Percentiles rank a stretch among this genome's conserved stretches.
Evolutionary conservation across 768 basidiomycete genomes (phyloP).

Genomic region (Hypholoma sublateritium): DNA sequence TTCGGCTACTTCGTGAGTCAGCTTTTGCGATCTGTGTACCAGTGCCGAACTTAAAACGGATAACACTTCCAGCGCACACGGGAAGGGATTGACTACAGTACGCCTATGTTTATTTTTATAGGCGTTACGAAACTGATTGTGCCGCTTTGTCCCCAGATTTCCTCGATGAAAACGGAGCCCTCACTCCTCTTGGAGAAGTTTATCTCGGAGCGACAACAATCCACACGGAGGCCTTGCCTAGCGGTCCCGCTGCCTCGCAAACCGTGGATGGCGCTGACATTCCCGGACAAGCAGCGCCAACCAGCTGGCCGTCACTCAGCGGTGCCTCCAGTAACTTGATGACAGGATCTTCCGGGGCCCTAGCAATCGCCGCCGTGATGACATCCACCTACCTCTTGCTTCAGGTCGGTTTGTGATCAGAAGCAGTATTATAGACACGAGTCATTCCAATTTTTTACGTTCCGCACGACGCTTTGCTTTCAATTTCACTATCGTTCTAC

Average conservation of each 20-base stretch:
- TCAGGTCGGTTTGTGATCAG: background rate
- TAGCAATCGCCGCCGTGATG: background rate
- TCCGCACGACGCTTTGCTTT: too few relatives aligned
- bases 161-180: constrained; percentile 40
- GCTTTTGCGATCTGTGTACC: background rate
- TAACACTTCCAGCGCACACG: constrained; percentile 37
- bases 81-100: constrained; percentile 41
- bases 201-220: constrained; percentile 48
- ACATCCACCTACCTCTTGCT: background rate
- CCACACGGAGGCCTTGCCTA: constrained; percentile 34
- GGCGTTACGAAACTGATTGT: background rate
- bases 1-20: constrained; percentile 40
- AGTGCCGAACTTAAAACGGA: background rate
- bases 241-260: constrained; percentile 27
- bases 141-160: constrained; percentile 32
- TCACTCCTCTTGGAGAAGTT: constrained; percentile 44
- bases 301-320: constrained; percentile 29
- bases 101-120: constrained; percentile 13
- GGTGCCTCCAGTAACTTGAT: constrained; percentile 10
- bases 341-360: background rate
- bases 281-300: constrained; percentile 34
- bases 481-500: background rate
- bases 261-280: constrained; percentile 36
- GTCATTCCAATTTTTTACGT: too few relatives aligned
- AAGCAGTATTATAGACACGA: too few relatives aligned